These are phyloP conservation scores for Warburgia ugandensis DNA, from an alignment of 164 flowering plant species.

Conservation along the genomic window DNA sequence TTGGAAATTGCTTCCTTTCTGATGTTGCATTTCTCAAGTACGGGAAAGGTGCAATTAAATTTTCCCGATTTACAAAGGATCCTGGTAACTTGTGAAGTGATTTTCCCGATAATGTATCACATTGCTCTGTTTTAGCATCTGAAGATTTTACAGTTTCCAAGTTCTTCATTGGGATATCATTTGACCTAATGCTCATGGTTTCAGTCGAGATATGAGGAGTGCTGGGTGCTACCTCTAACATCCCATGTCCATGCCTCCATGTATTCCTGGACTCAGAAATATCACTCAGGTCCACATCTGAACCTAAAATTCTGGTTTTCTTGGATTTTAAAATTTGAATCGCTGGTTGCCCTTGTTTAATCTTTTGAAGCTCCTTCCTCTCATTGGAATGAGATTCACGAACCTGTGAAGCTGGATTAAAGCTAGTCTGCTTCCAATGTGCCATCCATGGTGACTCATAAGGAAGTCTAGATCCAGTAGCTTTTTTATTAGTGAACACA, in stretches of 20 bases:
- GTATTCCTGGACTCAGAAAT: slow-evolving; percentile 6
- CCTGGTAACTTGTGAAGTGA: slow-evolving; percentile 2
- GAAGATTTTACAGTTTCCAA: background rate
- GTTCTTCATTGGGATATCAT: slow-evolving; percentile 8
- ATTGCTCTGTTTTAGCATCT: background rate
- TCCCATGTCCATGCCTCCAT: slow-evolving; percentile 1
- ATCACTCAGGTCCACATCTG: slow-evolving; percentile 2
- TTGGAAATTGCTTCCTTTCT: slow-evolving; percentile 18
- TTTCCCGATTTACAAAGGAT: background rate
- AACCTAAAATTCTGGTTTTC: slow-evolving; percentile 5
- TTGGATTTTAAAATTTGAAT: slow-evolving; percentile 4
- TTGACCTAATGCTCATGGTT: slow-evolving; percentile 5
- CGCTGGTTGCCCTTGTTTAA: slow-evolving; percentile 4
- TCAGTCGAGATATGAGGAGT: slow-evolving; percentile 13
- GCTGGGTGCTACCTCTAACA: slow-evolving; percentile 4
- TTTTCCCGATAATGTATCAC: background rate
- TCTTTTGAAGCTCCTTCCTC: slow-evolving; percentile 12
- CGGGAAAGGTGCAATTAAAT: background rate
- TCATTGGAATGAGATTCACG: slow-evolving; percentile 7
- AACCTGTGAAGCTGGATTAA: slow-evolving; percentile 15
- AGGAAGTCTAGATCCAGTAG: slow-evolving; percentile 17
- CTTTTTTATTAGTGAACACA: slow-evolving; percentile 10
- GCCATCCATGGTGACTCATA: slow-evolving; percentile 47
- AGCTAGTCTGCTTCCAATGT: slow-evolving; percentile 44
- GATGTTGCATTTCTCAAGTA: slow-evolving; percentile 12